phyloP scores from a whole-genome alignment of 2,329 filamentous ascomycete genomes.

The Raffaelea ambrosiae region DNA sequence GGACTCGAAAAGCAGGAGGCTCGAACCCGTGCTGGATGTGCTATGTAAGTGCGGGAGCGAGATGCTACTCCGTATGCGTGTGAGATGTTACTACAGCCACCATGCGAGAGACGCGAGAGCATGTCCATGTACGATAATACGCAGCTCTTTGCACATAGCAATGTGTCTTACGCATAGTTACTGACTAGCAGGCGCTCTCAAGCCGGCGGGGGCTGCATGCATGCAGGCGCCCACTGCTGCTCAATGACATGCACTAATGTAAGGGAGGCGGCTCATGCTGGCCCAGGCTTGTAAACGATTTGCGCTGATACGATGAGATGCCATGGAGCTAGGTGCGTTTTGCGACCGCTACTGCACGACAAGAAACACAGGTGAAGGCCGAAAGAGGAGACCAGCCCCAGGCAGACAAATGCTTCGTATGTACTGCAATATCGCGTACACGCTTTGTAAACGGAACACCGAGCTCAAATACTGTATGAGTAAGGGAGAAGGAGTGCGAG shows the following conservation, averaged over 20 bases:
- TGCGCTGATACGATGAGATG: background rate
- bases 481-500: background rate
- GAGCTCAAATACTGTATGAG: background rate
- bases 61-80: too few species aligned
- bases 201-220: background rate
- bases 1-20: background rate
- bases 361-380: background rate
- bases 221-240: background rate
- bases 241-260: background rate
- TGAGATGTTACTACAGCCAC: background rate
- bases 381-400: background rate
- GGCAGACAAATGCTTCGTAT: background rate
- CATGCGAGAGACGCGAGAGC: background rate
- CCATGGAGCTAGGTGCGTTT: background rate
- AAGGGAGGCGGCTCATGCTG: background rate
- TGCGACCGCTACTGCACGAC: background rate
- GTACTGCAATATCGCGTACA: too few species aligned
- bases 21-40: background rate
- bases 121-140: too few species aligned
- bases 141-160: too few species aligned
- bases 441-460: background rate
- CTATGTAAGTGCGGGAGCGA: too few species aligned
- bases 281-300: background rate
- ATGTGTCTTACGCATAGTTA: too few species aligned
- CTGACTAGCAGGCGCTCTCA: background rate